These are phyloP conservation scores for Cornus suecica DNA, from an alignment of 148 eudicot genomes.

Conservation along the genomic window DNA sequence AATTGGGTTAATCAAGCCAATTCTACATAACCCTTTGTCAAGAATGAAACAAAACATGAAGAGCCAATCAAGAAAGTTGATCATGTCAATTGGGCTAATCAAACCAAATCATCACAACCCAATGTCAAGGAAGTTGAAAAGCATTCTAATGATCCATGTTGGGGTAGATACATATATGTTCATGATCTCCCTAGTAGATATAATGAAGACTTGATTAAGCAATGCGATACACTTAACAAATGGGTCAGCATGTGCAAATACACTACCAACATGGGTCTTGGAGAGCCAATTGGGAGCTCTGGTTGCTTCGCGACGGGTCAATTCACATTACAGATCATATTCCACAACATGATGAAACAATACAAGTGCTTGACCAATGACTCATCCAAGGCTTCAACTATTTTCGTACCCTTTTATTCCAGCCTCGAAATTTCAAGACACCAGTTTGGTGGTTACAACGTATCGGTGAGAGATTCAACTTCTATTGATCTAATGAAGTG, in stretches of 20 bases:
- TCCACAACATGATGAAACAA: slow-evolving; percentile 62
- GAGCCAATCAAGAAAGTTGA: background rate
- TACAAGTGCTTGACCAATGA: slow-evolving; percentile 63
- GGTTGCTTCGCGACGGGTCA: slow-evolving; percentile 67
- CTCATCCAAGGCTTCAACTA: slow-evolving; percentile 55
- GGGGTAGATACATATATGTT: slow-evolving; percentile 56
- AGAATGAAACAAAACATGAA: background rate
- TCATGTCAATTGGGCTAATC: background rate
- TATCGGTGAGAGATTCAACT: slow-evolving; percentile 33
- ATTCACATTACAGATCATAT: slow-evolving; percentile 60
- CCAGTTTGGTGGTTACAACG: slow-evolving; percentile 31
- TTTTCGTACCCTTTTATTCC: slow-evolving; percentile 67
- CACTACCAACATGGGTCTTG: slow-evolving; percentile 53
- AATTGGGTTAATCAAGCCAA: no score
- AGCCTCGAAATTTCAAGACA: slow-evolving; percentile 64
- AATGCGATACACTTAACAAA: slow-evolving; percentile 41
- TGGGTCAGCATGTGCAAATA: slow-evolving; percentile 55
- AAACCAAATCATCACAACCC: background rate
- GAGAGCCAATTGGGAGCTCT: slow-evolving; percentile 23
- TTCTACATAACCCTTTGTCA: background rate
- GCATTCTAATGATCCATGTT: slow-evolving; percentile 24
- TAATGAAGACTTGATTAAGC: slow-evolving; percentile 39
- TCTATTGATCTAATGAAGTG: slow-evolving; percentile 41
- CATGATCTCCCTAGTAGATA: slow-evolving; percentile 51
- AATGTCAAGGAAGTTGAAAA: background rate